Evolutionary conservation across 371 early-diverging fungal genomes (phyloP).

Genomic region (Syncephalastrum sp.): DNA sequence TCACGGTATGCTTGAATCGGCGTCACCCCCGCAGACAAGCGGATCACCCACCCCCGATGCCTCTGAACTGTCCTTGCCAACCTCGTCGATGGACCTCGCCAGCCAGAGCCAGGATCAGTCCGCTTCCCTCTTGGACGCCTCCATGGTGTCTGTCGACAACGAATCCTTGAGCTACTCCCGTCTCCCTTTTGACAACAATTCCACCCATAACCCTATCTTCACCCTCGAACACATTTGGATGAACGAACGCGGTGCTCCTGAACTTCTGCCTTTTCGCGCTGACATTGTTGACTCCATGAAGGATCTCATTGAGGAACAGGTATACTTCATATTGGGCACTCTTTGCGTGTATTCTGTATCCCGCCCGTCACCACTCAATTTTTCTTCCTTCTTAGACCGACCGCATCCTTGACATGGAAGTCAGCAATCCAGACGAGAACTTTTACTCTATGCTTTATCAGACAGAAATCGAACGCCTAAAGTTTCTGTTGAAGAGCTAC

Average conservation of each 20-base stretch:
- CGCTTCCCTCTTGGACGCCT: too few relatives aligned
- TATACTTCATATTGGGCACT: constrained; percentile 5
- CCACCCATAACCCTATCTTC: too few relatives aligned
- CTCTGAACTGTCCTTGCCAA: too few relatives aligned
- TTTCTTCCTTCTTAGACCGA: constrained; percentile 13
- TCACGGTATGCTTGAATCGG: too few relatives aligned
- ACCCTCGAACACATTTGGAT: constrained; percentile 48
- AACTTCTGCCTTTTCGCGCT: constrained; percentile 65
- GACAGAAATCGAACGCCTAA: constrained; percentile 83
- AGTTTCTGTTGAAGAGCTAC: constrained; percentile 76
- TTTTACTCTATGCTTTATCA: constrained; percentile 67
- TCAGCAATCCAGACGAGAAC: constrained; percentile 19
- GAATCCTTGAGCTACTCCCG: too few relatives aligned
- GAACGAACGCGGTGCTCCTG: constrained; percentile 80
- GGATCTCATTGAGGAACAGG: constrained; percentile 62
- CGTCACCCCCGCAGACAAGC: too few relatives aligned
- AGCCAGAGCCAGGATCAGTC: too few relatives aligned
- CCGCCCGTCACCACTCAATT: background rate
- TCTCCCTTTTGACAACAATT: too few relatives aligned
- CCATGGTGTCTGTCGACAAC: too few relatives aligned
- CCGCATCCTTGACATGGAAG: constrained; percentile 19
- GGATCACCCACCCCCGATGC: too few relatives aligned
- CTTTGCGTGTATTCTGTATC: background rate
- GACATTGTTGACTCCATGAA: constrained; percentile 45
- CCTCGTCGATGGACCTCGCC: too few relatives aligned